Conservation (phyloP, 768 basidiomycete genomes). For the Mrakia gelida region DNA sequence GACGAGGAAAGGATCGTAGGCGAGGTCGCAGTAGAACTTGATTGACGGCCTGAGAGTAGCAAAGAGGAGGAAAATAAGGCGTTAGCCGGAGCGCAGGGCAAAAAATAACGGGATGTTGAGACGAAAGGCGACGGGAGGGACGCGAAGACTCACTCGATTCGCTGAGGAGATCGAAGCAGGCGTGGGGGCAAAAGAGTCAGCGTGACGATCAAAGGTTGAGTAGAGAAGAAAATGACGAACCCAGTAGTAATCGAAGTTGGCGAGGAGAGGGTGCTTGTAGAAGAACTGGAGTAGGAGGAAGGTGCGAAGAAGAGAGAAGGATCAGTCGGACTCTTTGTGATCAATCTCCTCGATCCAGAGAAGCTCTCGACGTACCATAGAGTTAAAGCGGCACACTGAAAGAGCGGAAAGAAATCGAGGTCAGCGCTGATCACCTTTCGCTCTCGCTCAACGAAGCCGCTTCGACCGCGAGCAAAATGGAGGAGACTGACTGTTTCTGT, state of each 20-base stretch:
- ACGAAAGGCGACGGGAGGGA: background rate
- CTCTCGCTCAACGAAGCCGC: background rate
- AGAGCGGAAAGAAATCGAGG: too few relatives aligned
- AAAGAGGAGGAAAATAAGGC: too few relatives aligned
- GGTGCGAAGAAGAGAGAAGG: background rate
- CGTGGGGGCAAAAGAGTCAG: slow-evolving; percentile 51
- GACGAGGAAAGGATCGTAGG: slow-evolving; percentile 67
- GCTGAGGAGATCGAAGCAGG: slow-evolving; percentile 51
- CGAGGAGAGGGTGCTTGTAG: slow-evolving; percentile 70
- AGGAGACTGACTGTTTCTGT: slow-evolving; percentile 60
- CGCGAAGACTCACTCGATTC: slow-evolving; percentile 10
- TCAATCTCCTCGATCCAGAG: slow-evolving; percentile 7
- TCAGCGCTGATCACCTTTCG: background rate
- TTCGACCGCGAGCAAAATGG: too few relatives aligned
- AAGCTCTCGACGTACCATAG: slow-evolving; percentile 59
- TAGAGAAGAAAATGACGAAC: slow-evolving; percentile 66
- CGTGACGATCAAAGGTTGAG: slow-evolving; percentile 64
- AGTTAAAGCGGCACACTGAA: slow-evolving; percentile 82
- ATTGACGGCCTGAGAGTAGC: slow-evolving; percentile 54
- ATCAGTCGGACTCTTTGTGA: background rate
- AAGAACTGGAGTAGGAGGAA: slow-evolving; percentile 80
- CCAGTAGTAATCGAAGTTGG: slow-evolving; percentile 82
- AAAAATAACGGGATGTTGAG: background rate
- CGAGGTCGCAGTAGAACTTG: slow-evolving; percentile 69
- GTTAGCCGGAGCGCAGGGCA: too few relatives aligned